Evolutionary conservation across 441 rosid species (phyloP).

Genomic region (Cnidoscolus chayamansa): DNA sequence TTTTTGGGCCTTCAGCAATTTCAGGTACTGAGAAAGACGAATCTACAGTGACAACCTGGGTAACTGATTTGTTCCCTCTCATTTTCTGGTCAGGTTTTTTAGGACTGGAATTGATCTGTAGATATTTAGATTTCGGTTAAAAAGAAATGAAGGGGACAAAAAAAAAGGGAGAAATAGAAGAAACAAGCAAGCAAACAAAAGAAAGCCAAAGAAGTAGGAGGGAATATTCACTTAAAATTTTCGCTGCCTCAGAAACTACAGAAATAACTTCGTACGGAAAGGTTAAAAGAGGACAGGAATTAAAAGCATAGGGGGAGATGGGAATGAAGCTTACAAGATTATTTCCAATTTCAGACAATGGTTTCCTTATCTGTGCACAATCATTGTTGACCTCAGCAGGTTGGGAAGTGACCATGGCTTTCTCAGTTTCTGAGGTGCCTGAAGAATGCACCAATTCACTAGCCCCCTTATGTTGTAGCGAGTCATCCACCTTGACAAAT

Average conservation of each 20-base stretch:
- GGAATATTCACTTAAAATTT: neutral
- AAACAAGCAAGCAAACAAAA: neutral
- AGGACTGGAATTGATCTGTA: slow-evolving; percentile 32
- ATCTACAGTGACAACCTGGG: slow-evolving; percentile 4
- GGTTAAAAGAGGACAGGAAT: neutral
- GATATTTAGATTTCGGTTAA: slow-evolving; percentile 15
- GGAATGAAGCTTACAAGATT: slow-evolving; percentile 41
- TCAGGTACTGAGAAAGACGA: slow-evolving; percentile 13
- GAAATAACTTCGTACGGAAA: neutral
- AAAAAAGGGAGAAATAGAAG: neutral
- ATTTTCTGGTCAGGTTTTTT: slow-evolving; percentile 23
- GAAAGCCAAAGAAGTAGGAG: neutral
- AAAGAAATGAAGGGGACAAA: neutral
- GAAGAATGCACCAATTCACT: slow-evolving; percentile 20
- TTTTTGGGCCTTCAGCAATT: slow-evolving; percentile 9
- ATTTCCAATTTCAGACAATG: slow-evolving; percentile 66
- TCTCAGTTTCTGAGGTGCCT: slow-evolving; percentile 28
- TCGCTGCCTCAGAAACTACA: neutral
- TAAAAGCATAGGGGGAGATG: neutral
- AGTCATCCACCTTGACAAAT: slow-evolving; percentile 24
- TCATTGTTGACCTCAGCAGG: slow-evolving; percentile 33
- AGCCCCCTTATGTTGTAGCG: slow-evolving; percentile 17
- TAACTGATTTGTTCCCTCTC: slow-evolving; percentile 19
- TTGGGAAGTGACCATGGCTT: slow-evolving; percentile 23
- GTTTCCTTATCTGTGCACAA: slow-evolving; percentile 44